Percentiles rank a stretch among this genome's conserved stretches.
Evolutionary conservation across 495 filamentous ascomycete species (phyloP).

Genomic region (Aeminium ludgeri): DNA sequence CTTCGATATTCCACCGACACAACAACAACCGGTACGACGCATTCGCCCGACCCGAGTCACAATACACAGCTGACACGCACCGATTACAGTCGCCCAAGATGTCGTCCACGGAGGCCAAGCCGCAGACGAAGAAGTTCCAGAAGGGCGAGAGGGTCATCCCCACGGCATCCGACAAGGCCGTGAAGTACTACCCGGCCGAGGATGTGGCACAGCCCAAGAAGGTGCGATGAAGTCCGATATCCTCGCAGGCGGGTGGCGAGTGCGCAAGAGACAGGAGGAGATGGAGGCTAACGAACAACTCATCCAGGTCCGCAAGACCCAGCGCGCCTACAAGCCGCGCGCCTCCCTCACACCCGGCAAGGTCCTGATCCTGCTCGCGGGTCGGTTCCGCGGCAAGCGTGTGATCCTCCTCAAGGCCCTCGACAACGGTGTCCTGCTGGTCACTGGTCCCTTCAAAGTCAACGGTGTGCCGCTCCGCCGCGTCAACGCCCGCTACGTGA

Average conservation of each 20-base stretch:
- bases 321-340: conserved; percentile 70
- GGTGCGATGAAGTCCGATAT: conserved; percentile 39
- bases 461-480: conserved; percentile 97
- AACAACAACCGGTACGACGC: background rate
- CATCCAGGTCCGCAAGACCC: conserved; percentile 76
- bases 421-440: conserved; percentile 88
- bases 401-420: conserved; percentile 97
- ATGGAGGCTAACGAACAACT: conserved; percentile 5
- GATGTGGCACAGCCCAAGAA: conserved; percentile 82
- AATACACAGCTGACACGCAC: background rate
- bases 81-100: conserved; percentile 11
- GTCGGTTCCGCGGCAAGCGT: conserved; percentile 99
- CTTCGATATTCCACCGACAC: background rate
- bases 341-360: conserved; percentile 78
- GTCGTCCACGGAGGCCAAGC: conserved; percentile 12
- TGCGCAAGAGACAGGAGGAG: background rate
- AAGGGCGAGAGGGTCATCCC: conserved; percentile 88
- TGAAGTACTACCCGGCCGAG: conserved; percentile 98
- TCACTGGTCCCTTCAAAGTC: conserved; percentile 99
- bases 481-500: conserved; percentile 97
- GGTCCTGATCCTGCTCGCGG: conserved; percentile 94
- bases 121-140: conserved; percentile 87
- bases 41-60: background rate
- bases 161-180: conserved; percentile 69
- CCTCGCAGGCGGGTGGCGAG: background rate